Evolutionary conservation across 129 eudicot species (phyloP).

Genomic region (Flaveria bidentis): DNA sequence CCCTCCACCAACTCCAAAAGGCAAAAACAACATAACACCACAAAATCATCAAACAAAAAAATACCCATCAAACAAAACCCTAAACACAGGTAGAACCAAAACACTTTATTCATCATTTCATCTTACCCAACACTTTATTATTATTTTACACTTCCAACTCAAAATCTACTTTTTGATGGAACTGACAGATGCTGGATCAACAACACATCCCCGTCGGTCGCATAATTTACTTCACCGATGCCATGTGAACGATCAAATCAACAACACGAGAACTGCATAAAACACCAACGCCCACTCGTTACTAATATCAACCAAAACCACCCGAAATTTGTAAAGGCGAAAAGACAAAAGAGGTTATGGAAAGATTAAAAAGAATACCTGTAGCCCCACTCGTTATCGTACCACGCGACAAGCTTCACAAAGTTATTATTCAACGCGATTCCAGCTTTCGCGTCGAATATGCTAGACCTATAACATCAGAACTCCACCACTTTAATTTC

Average conservation of each 20-base stretch:
- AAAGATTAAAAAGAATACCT: slow-evolving; percentile 41
- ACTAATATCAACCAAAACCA: not conserved
- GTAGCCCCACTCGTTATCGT: slow-evolving; percentile 87
- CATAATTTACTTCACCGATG: slow-evolving; percentile 42
- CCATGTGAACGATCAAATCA: slow-evolving; percentile 68
- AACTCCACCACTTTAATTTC: slow-evolving; percentile 14
- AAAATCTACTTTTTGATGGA: slow-evolving; percentile 5
- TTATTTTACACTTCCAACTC: slow-evolving; percentile 14
- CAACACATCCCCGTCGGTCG: not conserved
- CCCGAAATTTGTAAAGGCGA: not conserved
- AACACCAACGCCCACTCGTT: not conserved
- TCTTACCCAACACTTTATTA: slow-evolving; percentile 38
- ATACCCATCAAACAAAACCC: slow-evolving; percentile 25
- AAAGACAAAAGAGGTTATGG: no score
- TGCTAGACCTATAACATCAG: slow-evolving; percentile 59
- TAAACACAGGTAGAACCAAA: slow-evolving; percentile 18
- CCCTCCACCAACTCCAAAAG: not conserved
- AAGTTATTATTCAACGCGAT: slow-evolving; percentile 60
- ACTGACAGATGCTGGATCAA: slow-evolving; percentile 23
- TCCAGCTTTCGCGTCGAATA: slow-evolving; percentile 81
- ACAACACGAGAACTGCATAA: slow-evolving; percentile 60
- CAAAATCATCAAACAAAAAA: not conserved
- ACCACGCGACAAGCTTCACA: slow-evolving; percentile 76
- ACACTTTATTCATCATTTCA: slow-evolving; percentile 26
- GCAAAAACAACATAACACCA: slow-evolving; percentile 23